phyloP scores from a whole-genome alignment of 2,329 filamentous ascomycete genomes.

The Madurella fahalii region DNA sequence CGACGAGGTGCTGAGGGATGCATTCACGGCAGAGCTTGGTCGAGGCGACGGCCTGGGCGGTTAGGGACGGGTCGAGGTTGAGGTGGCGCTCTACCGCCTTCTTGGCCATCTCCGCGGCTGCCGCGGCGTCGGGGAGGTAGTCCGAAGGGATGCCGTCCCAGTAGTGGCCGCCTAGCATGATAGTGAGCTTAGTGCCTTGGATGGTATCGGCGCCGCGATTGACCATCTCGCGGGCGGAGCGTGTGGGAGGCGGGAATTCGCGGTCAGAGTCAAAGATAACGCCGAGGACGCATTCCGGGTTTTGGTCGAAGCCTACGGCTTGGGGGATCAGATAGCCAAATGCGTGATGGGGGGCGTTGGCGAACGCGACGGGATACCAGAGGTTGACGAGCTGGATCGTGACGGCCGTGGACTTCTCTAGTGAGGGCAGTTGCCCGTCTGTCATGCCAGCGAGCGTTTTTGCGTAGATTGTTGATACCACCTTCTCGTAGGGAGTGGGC shows the following conservation, averaged over 20 bases:
- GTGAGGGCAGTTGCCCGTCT: slow-evolving; percentile 40
- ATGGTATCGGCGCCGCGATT: slow-evolving; percentile 46
- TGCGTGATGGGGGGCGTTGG: slow-evolving; percentile 61
- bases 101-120: slow-evolving; percentile 67
- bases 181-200: slow-evolving; percentile 77
- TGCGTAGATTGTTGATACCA: slow-evolving; percentile 61
- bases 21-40: slow-evolving; percentile 62
- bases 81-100: slow-evolving; percentile 70
- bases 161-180: slow-evolving; percentile 93
- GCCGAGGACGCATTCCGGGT: slow-evolving; percentile 54
- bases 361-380: slow-evolving; percentile 64
- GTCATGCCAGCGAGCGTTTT: slow-evolving; percentile 40
- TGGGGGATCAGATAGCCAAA: slow-evolving; percentile 92
- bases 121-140: slow-evolving; percentile 58
- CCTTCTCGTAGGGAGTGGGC: slow-evolving; percentile 46
- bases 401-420: slow-evolving; percentile 58
- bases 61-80: slow-evolving; percentile 56
- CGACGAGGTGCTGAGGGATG: slow-evolving; percentile 86
- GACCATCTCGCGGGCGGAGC: slow-evolving; percentile 17
- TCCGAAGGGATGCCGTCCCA: slow-evolving; percentile 56
- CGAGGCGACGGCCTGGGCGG: slow-evolving; percentile 55
- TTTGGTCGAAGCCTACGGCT: slow-evolving; percentile 36
- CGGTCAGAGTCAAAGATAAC: slow-evolving; percentile 86
- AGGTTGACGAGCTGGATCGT: slow-evolving; percentile 92
- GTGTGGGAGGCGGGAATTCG: slow-evolving; percentile 21